Conservation (phyloP, 371 early-diverging fungal genomes). For the Choanephora cucurbitarum region DNA sequence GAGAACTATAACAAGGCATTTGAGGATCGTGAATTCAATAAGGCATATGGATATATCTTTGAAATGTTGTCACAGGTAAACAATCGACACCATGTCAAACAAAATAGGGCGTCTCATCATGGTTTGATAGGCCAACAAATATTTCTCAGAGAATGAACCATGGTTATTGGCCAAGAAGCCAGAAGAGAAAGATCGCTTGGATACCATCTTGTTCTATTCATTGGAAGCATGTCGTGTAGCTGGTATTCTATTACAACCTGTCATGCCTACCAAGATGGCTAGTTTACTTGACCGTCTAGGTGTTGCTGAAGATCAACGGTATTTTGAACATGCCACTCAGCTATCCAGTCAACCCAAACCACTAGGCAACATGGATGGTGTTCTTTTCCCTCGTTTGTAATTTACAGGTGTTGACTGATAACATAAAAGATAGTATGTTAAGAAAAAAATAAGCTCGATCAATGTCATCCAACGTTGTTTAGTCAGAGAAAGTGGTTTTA, state of each 20-base stretch:
- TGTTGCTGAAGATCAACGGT: slow-evolving; percentile 51
- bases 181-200: slow-evolving; percentile 47
- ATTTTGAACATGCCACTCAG: slow-evolving; percentile 47
- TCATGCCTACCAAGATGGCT: slow-evolving; percentile 82
- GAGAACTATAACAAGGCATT: slow-evolving; percentile 38
- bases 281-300: slow-evolving; percentile 66
- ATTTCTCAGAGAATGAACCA: slow-evolving; percentile 74
- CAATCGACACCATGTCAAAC: too few relatives aligned
- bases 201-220: slow-evolving; percentile 69
- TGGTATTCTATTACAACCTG: slow-evolving; percentile 78
- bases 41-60: slow-evolving; percentile 56
- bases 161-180: slow-evolving; percentile 73
- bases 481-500: too few relatives aligned
- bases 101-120: too few relatives aligned
- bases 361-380: slow-evolving; percentile 18
- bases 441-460: too few relatives aligned
- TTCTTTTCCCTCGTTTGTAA: slow-evolving; percentile 26
- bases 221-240: slow-evolving; percentile 78
- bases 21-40: slow-evolving; percentile 51
- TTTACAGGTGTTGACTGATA: too few relatives aligned
- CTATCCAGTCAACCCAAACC: slow-evolving; percentile 12
- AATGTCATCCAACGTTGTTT: too few relatives aligned
- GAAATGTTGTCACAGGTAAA: slow-evolving; percentile 60
- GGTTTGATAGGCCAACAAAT: slow-evolving; percentile 67
- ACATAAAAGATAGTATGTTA: too few relatives aligned